Evolutionary conservation across 116 monocot genomes (phyloP).

Genomic region (Papilionanthe hybrid): DNA sequence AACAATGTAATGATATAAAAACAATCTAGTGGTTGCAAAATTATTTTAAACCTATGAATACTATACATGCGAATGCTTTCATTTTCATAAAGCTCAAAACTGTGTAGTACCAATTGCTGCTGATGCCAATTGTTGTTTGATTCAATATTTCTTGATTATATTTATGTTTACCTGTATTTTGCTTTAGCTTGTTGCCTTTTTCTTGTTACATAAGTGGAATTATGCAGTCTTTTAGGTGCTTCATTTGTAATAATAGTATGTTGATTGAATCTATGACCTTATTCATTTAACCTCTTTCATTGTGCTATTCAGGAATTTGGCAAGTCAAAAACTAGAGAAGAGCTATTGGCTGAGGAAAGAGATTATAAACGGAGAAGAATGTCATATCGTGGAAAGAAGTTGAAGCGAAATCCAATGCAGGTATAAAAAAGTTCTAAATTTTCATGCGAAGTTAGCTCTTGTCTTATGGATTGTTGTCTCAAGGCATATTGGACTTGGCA

Average conservation of each 20-base stretch:
- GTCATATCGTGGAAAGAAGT: constrained; percentile 97
- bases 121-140: background rate
- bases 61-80: background rate
- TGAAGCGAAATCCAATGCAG: constrained; percentile 68
- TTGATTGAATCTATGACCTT: background rate
- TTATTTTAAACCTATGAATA: background rate
- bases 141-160: background rate
- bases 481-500: background rate
- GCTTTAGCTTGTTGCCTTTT: background rate
- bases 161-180: background rate
- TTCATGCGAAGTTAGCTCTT: background rate
- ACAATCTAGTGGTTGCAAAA: background rate
- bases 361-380: constrained; percentile 96
- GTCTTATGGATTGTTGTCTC: background rate
- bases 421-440: constrained; percentile 23
- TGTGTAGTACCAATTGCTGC: background rate
- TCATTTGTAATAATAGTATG: background rate
- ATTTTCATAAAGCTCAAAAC: background rate
- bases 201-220: background rate
- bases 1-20: background rate
- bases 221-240: background rate
- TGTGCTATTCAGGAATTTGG: constrained; percentile 36
- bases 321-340: constrained; percentile 76
- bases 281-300: background rate
- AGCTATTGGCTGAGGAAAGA: constrained; percentile 91